phyloP scores from a whole-genome alignment of 2,329 filamentous ascomycete genomes.

The Ophiocordyceps polyrhachis-furcata region DNA sequence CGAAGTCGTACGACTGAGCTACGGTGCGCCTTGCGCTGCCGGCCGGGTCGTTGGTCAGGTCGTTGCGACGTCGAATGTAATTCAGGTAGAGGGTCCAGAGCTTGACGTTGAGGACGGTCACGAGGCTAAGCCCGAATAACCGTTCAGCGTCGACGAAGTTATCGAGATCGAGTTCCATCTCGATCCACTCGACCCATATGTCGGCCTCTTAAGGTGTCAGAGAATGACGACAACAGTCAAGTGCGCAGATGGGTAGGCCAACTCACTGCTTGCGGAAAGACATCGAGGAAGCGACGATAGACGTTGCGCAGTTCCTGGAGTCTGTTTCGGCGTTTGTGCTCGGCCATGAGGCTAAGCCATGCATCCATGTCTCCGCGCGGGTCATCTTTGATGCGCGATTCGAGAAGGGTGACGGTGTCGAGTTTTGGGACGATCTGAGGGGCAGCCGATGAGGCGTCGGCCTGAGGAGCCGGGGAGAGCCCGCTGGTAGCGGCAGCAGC shows the following conservation, averaged over 20 bases:
- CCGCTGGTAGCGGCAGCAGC: constrained; percentile 7
- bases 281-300: constrained; percentile 71
- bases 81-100: constrained; percentile 91
- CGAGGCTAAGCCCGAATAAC: constrained; percentile 65
- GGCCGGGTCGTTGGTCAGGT: constrained; percentile 57
- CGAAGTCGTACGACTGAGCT: constrained; percentile 78
- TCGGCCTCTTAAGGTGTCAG: constrained; percentile 47
- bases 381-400: constrained; percentile 83
- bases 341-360: constrained; percentile 73
- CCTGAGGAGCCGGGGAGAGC: constrained; percentile 5
- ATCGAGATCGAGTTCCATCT: constrained; percentile 76
- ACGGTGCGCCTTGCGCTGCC: constrained; percentile 64
- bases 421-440: constrained; percentile 23
- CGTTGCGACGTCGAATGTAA: constrained; percentile 83
- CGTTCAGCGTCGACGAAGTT: constrained; percentile 65
- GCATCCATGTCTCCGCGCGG: constrained; percentile 82
- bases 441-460: constrained; percentile 12
- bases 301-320: constrained; percentile 61
- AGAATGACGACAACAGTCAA: no score
- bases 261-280: constrained; percentile 85
- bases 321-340: constrained; percentile 66
- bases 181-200: constrained; percentile 74
- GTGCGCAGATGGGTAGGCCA: constrained; percentile 1
- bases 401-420: constrained; percentile 62
- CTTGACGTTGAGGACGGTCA: constrained; percentile 62